Percentiles rank a stretch among this genome's conserved stretches.
phyloP scores from a whole-genome alignment of 2,329 filamentous ascomycete genomes.

The Onygenales sp. region DNA sequence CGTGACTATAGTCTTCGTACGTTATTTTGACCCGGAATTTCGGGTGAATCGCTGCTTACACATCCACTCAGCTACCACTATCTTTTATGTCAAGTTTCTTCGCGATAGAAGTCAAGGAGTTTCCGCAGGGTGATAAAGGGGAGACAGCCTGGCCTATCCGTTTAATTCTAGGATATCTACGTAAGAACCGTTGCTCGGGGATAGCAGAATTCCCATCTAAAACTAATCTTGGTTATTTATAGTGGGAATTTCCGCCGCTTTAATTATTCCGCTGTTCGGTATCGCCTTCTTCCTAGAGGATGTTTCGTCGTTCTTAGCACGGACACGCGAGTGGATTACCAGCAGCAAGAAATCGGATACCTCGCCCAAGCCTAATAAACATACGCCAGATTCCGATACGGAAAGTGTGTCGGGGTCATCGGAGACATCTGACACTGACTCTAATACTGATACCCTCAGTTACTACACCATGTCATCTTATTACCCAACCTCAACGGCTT shows the following conservation, averaged over 20 bases:
- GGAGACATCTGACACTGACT: too few species aligned
- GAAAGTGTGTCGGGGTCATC: too few species aligned
- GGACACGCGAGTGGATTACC: background rate
- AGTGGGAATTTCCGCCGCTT: background rate
- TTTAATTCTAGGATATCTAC: background rate
- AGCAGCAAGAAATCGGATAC: background rate
- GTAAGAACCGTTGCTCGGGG: background rate
- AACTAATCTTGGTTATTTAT: background rate
- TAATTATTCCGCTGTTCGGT: background rate
- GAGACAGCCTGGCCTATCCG: background rate
- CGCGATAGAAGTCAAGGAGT: background rate
- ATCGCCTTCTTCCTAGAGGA: background rate
- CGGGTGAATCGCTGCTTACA: background rate
- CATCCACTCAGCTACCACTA: background rate
- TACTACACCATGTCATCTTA: too few species aligned
- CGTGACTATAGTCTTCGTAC: background rate
- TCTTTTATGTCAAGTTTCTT: background rate
- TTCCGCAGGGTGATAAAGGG: background rate
- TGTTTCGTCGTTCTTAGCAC: background rate
- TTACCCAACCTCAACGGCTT: too few species aligned
- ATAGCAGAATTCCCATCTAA: too few species aligned
- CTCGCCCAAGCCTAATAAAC: too few species aligned
- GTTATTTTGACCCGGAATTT: background rate
- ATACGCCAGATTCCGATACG: too few species aligned
- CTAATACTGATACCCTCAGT: too few species aligned